Evolutionary conservation across 139 green algal genomes (phyloP), one percentile per base, ranked within the genome.

Genomic region (Haematococcus sp.): DNA sequence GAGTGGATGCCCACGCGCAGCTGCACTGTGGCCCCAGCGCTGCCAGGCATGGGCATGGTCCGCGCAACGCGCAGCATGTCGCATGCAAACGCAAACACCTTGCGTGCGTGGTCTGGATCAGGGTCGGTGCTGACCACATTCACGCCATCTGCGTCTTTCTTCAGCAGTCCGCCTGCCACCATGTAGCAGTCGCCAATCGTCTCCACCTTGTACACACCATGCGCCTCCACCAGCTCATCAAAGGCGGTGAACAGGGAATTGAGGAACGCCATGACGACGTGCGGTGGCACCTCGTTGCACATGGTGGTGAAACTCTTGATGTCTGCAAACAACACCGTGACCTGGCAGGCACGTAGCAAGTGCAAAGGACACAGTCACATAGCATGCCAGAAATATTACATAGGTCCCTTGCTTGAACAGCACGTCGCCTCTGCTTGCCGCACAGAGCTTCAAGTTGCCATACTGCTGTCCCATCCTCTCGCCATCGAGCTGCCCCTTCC

Each of bases 141-240:
- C 13, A 75, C 71, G 43, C 74, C 74, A 43, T 75, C 74, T 30
- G 66, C 74, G 43, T 80, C 74, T 44, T 75, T 75, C 43, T 44
- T 58, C 27, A 80, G 73, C 19, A 80, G 74, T 0, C 74, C 74
- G n/a, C 66, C 66, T 5, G 76, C 75, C 25, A 83, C 82, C 82
- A 88, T 84, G 78, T 85, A 85, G 78, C 78, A 61, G 66, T 86
- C 80, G 3, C 80, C 73, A 25, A 86, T 80, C 22, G 80, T 88
- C 66, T 86, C 79, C 63, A 86, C 75, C 63, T 86, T 88, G 75
- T 82, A 86, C 15, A 84, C 64, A 3, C 46, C 54, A 65, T 81
- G 55, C 44, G 58, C 35, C 32, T 88, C 79, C 16, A 74, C 68
- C 25, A 88, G 73, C 27, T 35, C 23, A 59, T 88, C 78, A 72